Conservation (phyloP, 2,329 filamentous ascomycete species). For the Ophiostoma piceae region DNA sequence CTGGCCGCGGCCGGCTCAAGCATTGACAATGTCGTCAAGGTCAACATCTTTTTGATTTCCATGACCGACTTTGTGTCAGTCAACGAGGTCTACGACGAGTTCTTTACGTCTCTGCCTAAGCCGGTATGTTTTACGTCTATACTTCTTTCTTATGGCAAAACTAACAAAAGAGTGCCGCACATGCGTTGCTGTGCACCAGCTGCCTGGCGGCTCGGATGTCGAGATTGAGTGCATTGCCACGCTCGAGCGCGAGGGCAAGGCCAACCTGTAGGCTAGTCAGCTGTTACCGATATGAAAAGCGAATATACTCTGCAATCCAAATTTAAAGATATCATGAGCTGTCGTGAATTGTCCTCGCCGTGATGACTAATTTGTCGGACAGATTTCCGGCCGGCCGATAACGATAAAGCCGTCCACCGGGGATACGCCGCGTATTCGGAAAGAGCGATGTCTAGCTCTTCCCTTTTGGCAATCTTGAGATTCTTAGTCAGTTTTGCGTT, state of each 20-base stretch:
- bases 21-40: conserved; percentile 59
- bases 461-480: background rate
- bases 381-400: background rate
- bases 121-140: conserved; percentile 35
- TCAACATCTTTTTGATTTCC: conserved; percentile 60
- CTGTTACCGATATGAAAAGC: no score
- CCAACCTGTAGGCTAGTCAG: conserved; percentile 7
- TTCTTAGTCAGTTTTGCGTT: background rate
- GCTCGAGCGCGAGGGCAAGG: conserved; percentile 2
- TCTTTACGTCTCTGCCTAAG: conserved; percentile 43
- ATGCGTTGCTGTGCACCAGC: conserved; percentile 67
- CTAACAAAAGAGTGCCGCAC: conserved; percentile 43
- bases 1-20: conserved; percentile 56
- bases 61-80: conserved; percentile 60
- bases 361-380: conserved; percentile 6
- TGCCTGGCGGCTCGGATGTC: conserved; percentile 65
- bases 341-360: background rate
- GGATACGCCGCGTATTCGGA: background rate
- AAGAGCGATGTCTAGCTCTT: background rate
- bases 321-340: background rate
- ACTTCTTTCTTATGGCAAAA: no score
- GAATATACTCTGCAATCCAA: background rate
- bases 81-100: conserved; percentile 51
- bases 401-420: background rate
- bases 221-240: conserved; percentile 63